These are phyloP conservation scores for Eutrema salsugineum DNA, from an alignment of 441 rosid species.

Conservation along the genomic window DNA sequence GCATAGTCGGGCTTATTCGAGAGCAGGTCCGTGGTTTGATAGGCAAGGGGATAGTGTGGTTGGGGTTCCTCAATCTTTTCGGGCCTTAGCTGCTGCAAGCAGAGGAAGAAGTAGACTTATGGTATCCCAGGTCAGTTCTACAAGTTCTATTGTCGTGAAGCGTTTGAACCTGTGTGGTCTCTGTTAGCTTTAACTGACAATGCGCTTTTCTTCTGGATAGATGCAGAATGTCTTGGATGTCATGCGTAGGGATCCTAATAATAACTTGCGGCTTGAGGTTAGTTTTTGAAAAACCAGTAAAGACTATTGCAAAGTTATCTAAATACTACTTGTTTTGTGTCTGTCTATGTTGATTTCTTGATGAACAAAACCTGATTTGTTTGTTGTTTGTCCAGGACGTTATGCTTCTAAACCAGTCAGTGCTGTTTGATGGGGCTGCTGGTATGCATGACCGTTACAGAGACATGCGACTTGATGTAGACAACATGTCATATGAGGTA, in stretches of 20 bases:
- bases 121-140: conserved; percentile 70
- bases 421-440: conserved; percentile 56
- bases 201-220: conserved; percentile 39
- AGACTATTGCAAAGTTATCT: background rate
- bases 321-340: background rate
- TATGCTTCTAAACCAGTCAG: conserved; percentile 79
- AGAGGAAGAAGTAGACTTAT: conserved; percentile 82
- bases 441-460: conserved; percentile 81
- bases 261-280: conserved; percentile 78
- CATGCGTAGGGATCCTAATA: conserved; percentile 65
- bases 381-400: conserved; percentile 55
- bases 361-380: background rate
- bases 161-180: background rate
- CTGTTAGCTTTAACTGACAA: conserved; percentile 25
- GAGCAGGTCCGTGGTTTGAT: conserved; percentile 41
- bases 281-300: background rate
- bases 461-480: conserved; percentile 98
- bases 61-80: conserved; percentile 60
- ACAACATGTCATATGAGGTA: conserved; percentile 98
- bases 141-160: background rate
- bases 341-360: conserved; percentile 1
- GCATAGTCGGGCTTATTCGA: conserved; percentile 51
- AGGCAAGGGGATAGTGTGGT: conserved; percentile 63
- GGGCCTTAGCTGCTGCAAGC: conserved; percentile 52
- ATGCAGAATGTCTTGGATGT: conserved; percentile 83